Conservation (phyloP, 371 early-diverging fungal species). For the Funneliformis caledonium region DNA sequence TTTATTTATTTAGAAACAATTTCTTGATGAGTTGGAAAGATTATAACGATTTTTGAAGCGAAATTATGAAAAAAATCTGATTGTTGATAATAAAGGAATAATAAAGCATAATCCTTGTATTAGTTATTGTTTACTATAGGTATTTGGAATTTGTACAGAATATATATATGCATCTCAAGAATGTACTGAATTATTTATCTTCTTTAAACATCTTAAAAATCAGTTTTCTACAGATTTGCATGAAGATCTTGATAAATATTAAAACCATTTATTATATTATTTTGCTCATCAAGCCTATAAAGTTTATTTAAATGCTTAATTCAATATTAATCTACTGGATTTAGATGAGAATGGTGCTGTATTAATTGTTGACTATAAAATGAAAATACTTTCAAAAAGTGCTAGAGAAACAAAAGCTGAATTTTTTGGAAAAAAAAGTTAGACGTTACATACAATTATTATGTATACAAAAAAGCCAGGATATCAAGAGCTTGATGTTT, state of each 20-base stretch:
- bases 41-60: neutral
- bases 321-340: neutral
- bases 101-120: conserved; percentile 1
- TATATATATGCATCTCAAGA: neutral
- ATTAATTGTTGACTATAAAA: neutral
- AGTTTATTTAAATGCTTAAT: neutral
- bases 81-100: neutral
- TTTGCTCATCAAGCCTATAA: neutral
- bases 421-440: neutral
- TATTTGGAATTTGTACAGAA: neutral
- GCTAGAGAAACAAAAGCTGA: neutral
- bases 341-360: neutral
- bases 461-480: neutral
- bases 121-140: neutral
- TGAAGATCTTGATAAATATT: neutral
- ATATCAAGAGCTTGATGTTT: neutral
- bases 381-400: conserved; percentile 1
- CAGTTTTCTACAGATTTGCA: neutral
- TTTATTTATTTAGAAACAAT: neutral
- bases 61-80: neutral
- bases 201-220: neutral
- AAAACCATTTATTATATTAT: neutral
- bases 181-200: neutral
- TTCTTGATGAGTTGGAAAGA: neutral
- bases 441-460: neutral